These are phyloP conservation scores for Rhododendron henanense DNA, from an alignment of 148 eudicot species.

Conservation along the genomic window DNA sequence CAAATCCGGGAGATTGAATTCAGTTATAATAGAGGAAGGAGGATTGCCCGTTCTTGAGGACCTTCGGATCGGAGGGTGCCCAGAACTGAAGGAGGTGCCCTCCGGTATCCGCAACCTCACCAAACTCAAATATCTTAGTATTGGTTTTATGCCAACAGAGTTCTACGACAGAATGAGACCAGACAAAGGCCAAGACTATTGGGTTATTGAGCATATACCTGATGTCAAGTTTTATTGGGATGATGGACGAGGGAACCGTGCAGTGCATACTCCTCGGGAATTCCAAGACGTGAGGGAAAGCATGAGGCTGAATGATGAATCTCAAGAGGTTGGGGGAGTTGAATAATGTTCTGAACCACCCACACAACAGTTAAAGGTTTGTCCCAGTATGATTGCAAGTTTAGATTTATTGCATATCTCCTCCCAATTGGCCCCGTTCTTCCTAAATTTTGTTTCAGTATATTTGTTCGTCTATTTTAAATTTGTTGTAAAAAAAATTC, in stretches of 20 bases:
- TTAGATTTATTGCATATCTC: too few species aligned
- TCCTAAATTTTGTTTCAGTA: too few species aligned
- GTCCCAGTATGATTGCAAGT: neutral
- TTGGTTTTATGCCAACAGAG: neutral
- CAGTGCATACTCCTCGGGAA: neutral
- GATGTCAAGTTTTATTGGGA: neutral
- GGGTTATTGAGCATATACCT: neutral
- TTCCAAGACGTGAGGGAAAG: neutral
- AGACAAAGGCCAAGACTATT: neutral
- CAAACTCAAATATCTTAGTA: neutral
- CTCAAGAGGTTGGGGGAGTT: too few species aligned
- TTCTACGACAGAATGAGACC: neutral
- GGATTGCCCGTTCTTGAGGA: neutral
- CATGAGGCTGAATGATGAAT: too few species aligned
- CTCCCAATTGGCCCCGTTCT: too few species aligned
- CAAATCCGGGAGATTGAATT: neutral
- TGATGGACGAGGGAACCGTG: neutral
- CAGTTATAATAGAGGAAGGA: neutral
- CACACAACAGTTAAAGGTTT: neutral
- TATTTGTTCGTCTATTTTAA: too few species aligned
- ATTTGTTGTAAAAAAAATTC: too few species aligned
- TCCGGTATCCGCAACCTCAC: neutral
- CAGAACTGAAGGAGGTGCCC: neutral
- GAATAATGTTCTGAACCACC: too few species aligned
- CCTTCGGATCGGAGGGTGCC: neutral